Conservation (phyloP, 192 early-diverging fungal genomes). For the Umbelopsis vinacea region DNA sequence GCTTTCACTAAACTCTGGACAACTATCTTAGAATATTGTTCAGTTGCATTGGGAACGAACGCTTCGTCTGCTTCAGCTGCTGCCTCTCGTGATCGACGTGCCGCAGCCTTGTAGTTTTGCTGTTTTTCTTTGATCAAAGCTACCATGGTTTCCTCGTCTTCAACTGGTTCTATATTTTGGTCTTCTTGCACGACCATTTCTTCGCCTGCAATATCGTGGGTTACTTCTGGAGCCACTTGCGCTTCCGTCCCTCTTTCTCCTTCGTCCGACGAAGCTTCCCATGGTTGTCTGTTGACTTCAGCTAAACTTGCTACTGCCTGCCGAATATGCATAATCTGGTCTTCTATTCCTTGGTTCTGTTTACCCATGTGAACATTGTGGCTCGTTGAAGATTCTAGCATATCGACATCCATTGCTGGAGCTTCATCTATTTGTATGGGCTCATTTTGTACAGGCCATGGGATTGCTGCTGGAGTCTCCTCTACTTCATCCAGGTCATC, state of each 20-base stretch:
- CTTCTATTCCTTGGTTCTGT: not conserved
- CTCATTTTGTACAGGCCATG: not conserved
- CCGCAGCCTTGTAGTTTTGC: not conserved
- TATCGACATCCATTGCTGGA: not conserved
- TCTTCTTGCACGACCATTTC: not conserved
- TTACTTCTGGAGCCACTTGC: not conserved
- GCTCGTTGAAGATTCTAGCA: not conserved
- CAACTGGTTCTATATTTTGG: not conserved
- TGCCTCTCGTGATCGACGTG: not conserved
- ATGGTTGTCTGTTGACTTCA: not conserved
- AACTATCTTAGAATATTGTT: not conserved
- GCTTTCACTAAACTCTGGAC: not conserved
- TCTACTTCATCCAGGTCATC: slow-evolving; percentile 6
- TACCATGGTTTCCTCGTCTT: not conserved
- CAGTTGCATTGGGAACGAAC: not conserved
- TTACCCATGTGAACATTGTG: not conserved
- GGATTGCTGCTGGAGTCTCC: not conserved
- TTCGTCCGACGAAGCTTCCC: not conserved
- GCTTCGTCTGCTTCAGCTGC: not conserved
- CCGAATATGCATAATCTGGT: not conserved
- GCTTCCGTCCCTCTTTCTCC: not conserved
- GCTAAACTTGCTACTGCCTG: not conserved
- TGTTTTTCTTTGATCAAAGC: not conserved
- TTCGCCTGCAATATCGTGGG: no score
- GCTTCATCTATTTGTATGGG: no score